These are phyloP conservation scores for Boletus rufocinnamomeus DNA, from an alignment of 768 basidiomycete species.

Conservation along the genomic window DNA sequence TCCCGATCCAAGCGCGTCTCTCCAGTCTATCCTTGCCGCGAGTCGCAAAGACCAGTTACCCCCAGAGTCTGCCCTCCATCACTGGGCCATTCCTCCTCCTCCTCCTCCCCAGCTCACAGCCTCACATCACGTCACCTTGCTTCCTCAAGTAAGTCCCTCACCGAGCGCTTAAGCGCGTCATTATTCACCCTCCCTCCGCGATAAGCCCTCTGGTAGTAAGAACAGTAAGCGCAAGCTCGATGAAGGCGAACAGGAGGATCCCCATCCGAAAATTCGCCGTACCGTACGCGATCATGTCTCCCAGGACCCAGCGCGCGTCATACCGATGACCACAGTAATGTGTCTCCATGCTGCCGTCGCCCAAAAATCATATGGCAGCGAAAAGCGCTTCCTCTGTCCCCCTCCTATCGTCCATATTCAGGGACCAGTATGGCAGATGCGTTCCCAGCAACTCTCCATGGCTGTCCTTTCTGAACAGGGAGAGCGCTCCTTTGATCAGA, in stretches of 20 bases:
- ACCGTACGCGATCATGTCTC: constrained; percentile 82
- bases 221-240: constrained; percentile 78
- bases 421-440: constrained; percentile 84
- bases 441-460: constrained; percentile 81
- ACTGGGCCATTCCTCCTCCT: constrained; percentile 40
- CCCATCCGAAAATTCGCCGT: constrained; percentile 78
- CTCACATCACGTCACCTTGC: constrained; percentile 31
- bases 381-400: constrained; percentile 92
- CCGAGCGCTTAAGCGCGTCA: constrained; percentile 34
- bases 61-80: constrained; percentile 35
- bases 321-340: constrained; percentile 89
- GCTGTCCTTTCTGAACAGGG: constrained; percentile 82
- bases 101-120: constrained; percentile 34
- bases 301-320: constrained; percentile 70
- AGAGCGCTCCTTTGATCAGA: constrained; percentile 82
- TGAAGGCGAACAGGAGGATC: constrained; percentile 55
- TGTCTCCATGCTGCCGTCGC: constrained; percentile 92
- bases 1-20: constrained; percentile 41
- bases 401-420: constrained; percentile 93
- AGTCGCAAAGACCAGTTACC: constrained; percentile 35
- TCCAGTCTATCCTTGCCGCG: constrained; percentile 41
- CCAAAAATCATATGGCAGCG: constrained; percentile 95
- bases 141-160: constrained; percentile 42
- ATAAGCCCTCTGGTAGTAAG: constrained; percentile 38
- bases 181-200: constrained; percentile 24